Conservation (phyloP, 371 early-diverging fungal genomes). For the Syncephalastrum monosporum region DNA sequence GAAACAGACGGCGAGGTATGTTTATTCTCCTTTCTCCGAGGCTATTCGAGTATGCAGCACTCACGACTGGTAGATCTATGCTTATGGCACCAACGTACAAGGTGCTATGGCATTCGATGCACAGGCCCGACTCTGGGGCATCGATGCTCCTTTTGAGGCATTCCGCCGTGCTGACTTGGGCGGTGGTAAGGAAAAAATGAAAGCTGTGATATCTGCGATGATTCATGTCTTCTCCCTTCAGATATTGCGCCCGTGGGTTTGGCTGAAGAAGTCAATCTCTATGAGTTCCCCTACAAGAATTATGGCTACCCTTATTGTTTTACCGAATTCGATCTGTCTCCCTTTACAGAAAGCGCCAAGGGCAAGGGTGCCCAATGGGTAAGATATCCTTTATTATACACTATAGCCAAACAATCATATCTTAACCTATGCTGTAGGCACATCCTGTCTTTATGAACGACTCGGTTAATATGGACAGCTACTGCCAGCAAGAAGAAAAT, state of each 20-base stretch:
- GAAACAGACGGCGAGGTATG: constrained; percentile 30
- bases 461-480: constrained; percentile 26
- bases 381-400: background rate
- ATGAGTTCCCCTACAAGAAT: constrained; percentile 25
- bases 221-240: constrained; percentile 1
- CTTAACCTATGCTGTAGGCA: constrained; percentile 11
- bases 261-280: constrained; percentile 44
- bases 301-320: constrained; percentile 47
- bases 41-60: background rate
- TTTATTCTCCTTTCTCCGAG: background rate
- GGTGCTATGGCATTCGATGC: constrained; percentile 45
- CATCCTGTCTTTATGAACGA: constrained; percentile 41
- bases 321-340: constrained; percentile 29
- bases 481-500: constrained; percentile 24
- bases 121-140: constrained; percentile 45
- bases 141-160: constrained; percentile 25
- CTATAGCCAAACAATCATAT: background rate
- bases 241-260: constrained; percentile 23
- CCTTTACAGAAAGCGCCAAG: constrained; percentile 17
- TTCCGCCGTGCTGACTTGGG: constrained; percentile 21
- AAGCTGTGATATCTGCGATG: background rate
- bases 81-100: constrained; percentile 34
- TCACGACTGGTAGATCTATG: constrained; percentile 17
- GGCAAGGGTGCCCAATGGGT: constrained; percentile 39
- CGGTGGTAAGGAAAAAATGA: constrained; percentile 9